phyloP scores from a whole-genome alignment of 23 red algal species.

The Cyanidioschyzon merolae region DNA sequence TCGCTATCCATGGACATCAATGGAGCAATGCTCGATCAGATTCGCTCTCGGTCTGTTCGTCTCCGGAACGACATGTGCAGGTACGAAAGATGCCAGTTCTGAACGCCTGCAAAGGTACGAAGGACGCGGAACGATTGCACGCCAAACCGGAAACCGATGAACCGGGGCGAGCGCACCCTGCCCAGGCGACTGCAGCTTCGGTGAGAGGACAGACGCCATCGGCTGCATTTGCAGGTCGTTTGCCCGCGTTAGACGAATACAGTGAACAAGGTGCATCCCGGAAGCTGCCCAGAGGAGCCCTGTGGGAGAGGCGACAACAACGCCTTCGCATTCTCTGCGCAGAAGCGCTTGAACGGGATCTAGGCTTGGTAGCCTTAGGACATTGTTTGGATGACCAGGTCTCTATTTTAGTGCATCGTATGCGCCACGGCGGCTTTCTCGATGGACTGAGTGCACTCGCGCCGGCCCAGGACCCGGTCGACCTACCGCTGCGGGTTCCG shows the following conservation, averaged over 20 bases:
- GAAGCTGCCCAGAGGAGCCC: background rate
- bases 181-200: background rate
- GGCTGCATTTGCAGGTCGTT: background rate
- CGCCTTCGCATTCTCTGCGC: background rate
- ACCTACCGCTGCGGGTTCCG: background rate
- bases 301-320: background rate
- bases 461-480: background rate
- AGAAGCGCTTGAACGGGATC: background rate
- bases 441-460: background rate
- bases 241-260: background rate
- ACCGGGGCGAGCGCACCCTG: background rate
- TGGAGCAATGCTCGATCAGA: background rate
- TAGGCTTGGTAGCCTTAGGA: background rate
- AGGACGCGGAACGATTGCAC: background rate
- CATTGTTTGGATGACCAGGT: background rate
- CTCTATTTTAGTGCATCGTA: background rate
- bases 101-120: background rate
- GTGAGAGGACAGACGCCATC: background rate
- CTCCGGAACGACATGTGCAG: background rate
- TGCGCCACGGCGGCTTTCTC: background rate
- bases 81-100: background rate
- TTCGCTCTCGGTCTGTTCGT: background rate
- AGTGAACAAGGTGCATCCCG: background rate
- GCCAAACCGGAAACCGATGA: background rate
- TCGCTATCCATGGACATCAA: background rate